Percentiles rank a stretch among this genome's conserved stretches.
phyloP scores from a whole-genome alignment of 2,329 filamentous ascomycete genomes.

The Pseudogymnoascus sp. region DNA sequence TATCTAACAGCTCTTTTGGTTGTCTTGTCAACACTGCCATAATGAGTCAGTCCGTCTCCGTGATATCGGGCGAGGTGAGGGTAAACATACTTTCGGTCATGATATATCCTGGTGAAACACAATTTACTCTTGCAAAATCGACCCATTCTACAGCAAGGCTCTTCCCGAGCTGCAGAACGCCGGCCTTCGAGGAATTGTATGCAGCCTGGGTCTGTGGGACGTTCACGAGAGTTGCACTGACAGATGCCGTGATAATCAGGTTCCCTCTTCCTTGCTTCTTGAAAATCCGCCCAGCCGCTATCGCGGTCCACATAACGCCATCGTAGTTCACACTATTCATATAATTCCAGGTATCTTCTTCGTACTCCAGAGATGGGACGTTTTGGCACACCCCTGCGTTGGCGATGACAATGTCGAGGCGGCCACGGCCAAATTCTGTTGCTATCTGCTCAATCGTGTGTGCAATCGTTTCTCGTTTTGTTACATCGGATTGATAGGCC shows the following conservation, averaged over 20 bases:
- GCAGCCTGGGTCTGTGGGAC: slow-evolving; percentile 36
- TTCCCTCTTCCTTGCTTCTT: slow-evolving; percentile 30
- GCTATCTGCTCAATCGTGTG: slow-evolving; percentile 29
- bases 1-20: neutral
- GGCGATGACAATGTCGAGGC: slow-evolving; percentile 36
- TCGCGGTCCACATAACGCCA: slow-evolving; percentile 26
- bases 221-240: slow-evolving; percentile 36
- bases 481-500: slow-evolving; percentile 35
- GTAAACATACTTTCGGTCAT: neutral
- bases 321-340: slow-evolving; percentile 30
- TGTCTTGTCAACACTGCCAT: neutral
- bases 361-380: slow-evolving; percentile 34
- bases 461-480: slow-evolving; percentile 25
- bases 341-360: slow-evolving; percentile 32
- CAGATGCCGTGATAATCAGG: slow-evolving; percentile 36
- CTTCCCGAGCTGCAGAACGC: slow-evolving; percentile 34
- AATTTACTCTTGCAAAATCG: slow-evolving; percentile 36
- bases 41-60: neutral
- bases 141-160: slow-evolving; percentile 38
- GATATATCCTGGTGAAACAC: slow-evolving; percentile 29
- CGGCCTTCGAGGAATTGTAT: slow-evolving; percentile 39
- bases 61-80: neutral
- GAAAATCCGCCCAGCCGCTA: slow-evolving; percentile 25
- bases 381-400: slow-evolving; percentile 29
- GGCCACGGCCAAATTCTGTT: slow-evolving; percentile 28